Base-by-base conservation (phyloP, 345 rosid species). In the Eucalyptus polybractea region DNA sequence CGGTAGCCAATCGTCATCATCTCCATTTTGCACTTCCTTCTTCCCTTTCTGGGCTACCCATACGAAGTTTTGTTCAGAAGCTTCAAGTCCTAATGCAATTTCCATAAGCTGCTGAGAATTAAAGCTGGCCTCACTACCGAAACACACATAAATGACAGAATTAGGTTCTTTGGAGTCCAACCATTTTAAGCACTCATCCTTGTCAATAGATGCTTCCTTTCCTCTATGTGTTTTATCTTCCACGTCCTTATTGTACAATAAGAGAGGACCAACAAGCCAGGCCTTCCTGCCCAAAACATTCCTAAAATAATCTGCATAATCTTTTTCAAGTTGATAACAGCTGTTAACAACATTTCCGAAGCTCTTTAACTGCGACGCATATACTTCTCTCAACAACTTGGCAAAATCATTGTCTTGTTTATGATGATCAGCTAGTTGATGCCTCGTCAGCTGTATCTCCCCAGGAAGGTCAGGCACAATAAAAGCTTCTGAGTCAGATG, bases 241-340 rank as follows among this genome's bases (percentile, higher is more conserved):
- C 4, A 7, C 5, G 29, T 27, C 87, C 44, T 50, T 87, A 14
- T 90, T 91, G 87, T 90, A 93, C 2, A 93, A 83, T 2, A 92
- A 91, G 12, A 93, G 80, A 0, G 95, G 95, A 29, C 96, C 96
- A 3, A 94, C 54, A 65, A 90, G 92, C 96, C 96, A 95, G 50
- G 93, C 91, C 81, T 85, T 93, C 50, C 87, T 91, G 12, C 94
- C 94, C 62, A 91, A 16, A 17, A 51, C 90, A 3, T 92, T 90
- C 89, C 92, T 90, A 89, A 54, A 91, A 89, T 91, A 86, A 90
- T 95, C 94, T 10, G 91, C 94, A 69, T 94, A 95, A 80, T 51
- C 89, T 2, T 90, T 89, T 65, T 95, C 94, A 3, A 94, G 93
- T 85, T 95, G 94, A 31, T 94, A 94, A 89, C 93, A 93, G 44